Base-by-base conservation (phyloP, 2,329 filamentous ascomycete species). In the Colletotrichum destructivum region DNA sequence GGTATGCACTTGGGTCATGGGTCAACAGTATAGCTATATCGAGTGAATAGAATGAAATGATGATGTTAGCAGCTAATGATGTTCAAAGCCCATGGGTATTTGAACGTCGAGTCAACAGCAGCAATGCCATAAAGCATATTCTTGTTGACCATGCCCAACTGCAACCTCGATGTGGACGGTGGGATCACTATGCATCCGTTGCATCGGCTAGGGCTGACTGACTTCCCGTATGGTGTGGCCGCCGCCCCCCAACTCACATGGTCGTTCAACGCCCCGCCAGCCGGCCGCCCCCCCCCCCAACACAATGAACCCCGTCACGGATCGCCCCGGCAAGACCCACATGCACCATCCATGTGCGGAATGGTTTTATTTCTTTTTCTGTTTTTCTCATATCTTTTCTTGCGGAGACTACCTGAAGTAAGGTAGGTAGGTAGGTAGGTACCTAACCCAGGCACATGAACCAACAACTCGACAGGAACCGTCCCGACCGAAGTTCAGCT, bases 241-340 rank as follows among this genome's bases (percentile, higher is more conserved):
- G 7, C 31, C 31, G 46, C 40, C 7, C 31, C 13, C 59, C 44
- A 21, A 13, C 40, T 47, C 54, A 49, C 54, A 51, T 23, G 51
- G 26, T 15, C 42, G 13, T 15, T 54, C 62, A 47, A 47, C 44
- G 47, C 46, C 46, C 38, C 46, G 35, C 54, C 35, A 62, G 35
- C 60, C 46, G 46, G 60, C 35, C 31, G 6, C 11, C 11, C 51
- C 51, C 23, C 40, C 38, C 3, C 23, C 23, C 23, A 2, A 3
- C 26, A 21, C 46, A 51, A 21, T 47, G 46, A 49, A 26, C 60
- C 60, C 56, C 40, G 40, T 57, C 59, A 49, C 46, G 57, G 69
- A 62, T 68, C 64, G 69, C 64, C 64, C 64, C 69, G 69, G 64
- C 69, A 59, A 57, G 69, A 62, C 51, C 69, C 57, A 44, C 64